A percentile compares a stretch with the other conserved stretches of the same genome.
Evolutionary conservation across 108 stramenopile genomes (phyloP).

Genomic region (Pseudonitzschia delicatissima): DNA sequence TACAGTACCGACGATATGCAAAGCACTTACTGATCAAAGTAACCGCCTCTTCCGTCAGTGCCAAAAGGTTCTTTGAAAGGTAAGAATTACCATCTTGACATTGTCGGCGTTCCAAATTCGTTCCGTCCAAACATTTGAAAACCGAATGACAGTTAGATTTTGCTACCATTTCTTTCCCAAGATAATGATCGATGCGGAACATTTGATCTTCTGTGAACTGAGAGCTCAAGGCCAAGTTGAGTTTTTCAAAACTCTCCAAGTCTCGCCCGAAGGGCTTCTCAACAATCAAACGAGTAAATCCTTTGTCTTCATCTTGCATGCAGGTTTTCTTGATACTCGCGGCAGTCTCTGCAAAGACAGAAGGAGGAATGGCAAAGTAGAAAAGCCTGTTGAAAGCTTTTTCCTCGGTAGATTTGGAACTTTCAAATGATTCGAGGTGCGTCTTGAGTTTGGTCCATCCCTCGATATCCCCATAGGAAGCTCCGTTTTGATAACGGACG

Average conservation of each 20-base stretch:
- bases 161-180: slow-evolving; percentile 99
- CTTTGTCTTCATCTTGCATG: slow-evolving; percentile 65
- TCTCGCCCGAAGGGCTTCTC: slow-evolving; percentile 99
- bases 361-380: slow-evolving; percentile 98
- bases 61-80: slow-evolving; percentile 89
- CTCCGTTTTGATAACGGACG: slow-evolving; percentile 75
- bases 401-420: slow-evolving; percentile 1
- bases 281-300: slow-evolving; percentile 91
- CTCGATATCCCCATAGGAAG: slow-evolving; percentile 77
- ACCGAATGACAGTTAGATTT: slow-evolving; percentile 89
- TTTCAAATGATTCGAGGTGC: slow-evolving; percentile 14
- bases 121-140: slow-evolving; percentile 92
- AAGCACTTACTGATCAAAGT: slow-evolving; percentile 67
- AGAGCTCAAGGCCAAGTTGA: slow-evolving; percentile 50
- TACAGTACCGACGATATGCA: background rate
- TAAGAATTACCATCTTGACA: slow-evolving; percentile 73
- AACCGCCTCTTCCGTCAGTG: slow-evolving; percentile 92
- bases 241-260: slow-evolving; percentile 76
- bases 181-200: slow-evolving; percentile 98
- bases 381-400: slow-evolving; percentile 71
- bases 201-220: slow-evolving; percentile 86
- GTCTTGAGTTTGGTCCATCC: slow-evolving; percentile 42
- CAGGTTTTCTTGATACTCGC: slow-evolving; percentile 67
- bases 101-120: slow-evolving; percentile 78
- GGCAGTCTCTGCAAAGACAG: slow-evolving; percentile 89